Percentiles rank a stretch among this genome's conserved stretches.
phyloP scores from a whole-genome alignment of 1,284 basidiomycete genomes.

The Melampsora americana region DNA sequence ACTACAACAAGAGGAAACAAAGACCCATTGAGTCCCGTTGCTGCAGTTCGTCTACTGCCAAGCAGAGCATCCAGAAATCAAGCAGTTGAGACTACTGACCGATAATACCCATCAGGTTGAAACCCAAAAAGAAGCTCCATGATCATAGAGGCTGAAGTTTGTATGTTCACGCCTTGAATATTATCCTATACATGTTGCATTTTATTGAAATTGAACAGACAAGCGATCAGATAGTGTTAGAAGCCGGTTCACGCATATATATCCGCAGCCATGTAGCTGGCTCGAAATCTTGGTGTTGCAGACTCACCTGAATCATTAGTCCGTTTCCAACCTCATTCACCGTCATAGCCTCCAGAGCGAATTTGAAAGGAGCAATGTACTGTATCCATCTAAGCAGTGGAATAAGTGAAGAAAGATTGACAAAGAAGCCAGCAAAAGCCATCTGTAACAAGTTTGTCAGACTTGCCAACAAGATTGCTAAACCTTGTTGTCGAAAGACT shows the following conservation, averaged over 20 bases:
- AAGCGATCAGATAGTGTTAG: background rate
- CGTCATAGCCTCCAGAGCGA: slow-evolving; percentile 60
- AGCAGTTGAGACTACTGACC: slow-evolving; percentile 52
- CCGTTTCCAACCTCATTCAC: slow-evolving; percentile 85
- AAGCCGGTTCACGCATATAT: background rate
- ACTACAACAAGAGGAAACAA: slow-evolving; percentile 48
- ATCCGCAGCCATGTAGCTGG: background rate
- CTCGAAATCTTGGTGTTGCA: background rate
- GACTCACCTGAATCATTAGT: slow-evolving; percentile 64
- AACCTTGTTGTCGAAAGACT: slow-evolving; percentile 73
- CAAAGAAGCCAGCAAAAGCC: slow-evolving; percentile 64
- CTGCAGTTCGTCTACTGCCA: background rate
- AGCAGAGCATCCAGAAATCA: background rate
- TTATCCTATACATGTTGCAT: slow-evolving; percentile 58
- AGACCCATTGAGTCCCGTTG: background rate
- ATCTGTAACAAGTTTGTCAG: slow-evolving; percentile 71
- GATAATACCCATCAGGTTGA: slow-evolving; percentile 69
- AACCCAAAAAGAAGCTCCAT: slow-evolving; percentile 85
- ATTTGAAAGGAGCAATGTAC: slow-evolving; percentile 71
- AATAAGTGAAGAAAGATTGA: slow-evolving; percentile 73
- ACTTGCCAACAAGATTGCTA: slow-evolving; percentile 78
- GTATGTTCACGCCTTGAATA: slow-evolving; percentile 73
- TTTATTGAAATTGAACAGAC: too few species aligned
- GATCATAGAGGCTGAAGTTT: slow-evolving; percentile 72
- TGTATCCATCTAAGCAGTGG: slow-evolving; percentile 81